phyloP scores from a whole-genome alignment of 257 asterid genomes.

The Solanum sitiens region DNA sequence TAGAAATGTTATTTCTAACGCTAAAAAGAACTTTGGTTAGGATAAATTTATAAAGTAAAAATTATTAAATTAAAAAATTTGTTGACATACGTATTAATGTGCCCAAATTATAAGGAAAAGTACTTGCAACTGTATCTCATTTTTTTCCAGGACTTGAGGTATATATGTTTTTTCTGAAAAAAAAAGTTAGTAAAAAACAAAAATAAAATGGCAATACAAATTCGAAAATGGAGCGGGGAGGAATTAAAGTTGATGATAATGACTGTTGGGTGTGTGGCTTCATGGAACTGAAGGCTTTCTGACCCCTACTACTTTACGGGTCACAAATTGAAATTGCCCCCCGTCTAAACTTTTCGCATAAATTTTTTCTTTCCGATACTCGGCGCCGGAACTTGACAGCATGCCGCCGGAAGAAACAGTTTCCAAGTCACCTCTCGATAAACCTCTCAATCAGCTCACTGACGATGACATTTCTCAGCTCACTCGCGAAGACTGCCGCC shows the following conservation, averaged over 20 bases:
- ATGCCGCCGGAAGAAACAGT: slow-evolving; percentile 43
- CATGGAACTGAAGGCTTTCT: not conserved
- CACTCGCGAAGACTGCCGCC: slow-evolving; percentile 98
- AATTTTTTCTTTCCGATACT: not conserved
- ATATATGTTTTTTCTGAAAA: no score
- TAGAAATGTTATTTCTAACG: no score
- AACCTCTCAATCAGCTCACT: slow-evolving; percentile 78
- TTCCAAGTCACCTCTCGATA: slow-evolving; percentile 62
- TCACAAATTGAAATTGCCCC: not conserved
- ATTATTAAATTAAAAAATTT: no score
- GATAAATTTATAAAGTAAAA: no score
- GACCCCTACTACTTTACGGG: not conserved
- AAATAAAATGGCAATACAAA: not conserved
- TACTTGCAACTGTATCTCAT: no score
- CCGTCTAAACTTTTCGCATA: not conserved
- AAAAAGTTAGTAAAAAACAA: no score
- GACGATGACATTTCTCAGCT: slow-evolving; percentile 99
- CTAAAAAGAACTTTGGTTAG: no score
- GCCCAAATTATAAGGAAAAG: no score
- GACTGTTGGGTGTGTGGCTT: not conserved
- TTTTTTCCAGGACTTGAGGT: no score
- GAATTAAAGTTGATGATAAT: not conserved
- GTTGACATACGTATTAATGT: no score
- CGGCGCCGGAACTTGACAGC: slow-evolving; percentile 34
- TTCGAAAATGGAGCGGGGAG: not conserved